Percentiles rank a stretch among this genome's conserved stretches.
These are phyloP conservation scores for Termitomyces titanicus DNA, from an alignment of 768 basidiomycete species.

Conservation along the genomic window DNA sequence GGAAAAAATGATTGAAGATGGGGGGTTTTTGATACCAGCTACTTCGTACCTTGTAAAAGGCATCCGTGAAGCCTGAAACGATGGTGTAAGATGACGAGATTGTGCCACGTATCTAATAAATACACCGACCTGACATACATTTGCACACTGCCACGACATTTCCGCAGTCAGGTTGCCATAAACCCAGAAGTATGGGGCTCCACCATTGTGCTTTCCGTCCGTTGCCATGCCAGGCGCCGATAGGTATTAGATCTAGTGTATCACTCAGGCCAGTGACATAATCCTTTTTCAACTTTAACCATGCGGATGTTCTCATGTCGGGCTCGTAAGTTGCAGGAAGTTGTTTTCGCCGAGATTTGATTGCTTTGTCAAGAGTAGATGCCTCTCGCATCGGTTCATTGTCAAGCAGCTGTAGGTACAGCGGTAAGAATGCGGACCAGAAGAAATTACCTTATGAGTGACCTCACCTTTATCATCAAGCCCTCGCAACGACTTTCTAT, in stretches of 20 bases:
- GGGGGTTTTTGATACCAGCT: conserved; percentile 7
- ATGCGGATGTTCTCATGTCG: conserved; percentile 82
- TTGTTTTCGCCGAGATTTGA: conserved; percentile 52
- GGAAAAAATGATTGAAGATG: conserved; percentile 34
- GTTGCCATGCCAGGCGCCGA: conserved; percentile 87
- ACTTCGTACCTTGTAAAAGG: conserved; percentile 62
- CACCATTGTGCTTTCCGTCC: conserved; percentile 91
- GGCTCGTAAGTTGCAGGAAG: conserved; percentile 87
- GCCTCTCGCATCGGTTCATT: conserved; percentile 38
- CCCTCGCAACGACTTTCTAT: conserved; percentile 83
- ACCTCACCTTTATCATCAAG: conserved; percentile 83
- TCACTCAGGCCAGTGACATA: conserved; percentile 82
- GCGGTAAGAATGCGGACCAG: neutral
- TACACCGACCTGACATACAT: conserved; percentile 73
- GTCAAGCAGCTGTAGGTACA: conserved; percentile 56
- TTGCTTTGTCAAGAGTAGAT: conserved; percentile 15
- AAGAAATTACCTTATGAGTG: neutral
- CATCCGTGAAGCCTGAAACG: conserved; percentile 72
- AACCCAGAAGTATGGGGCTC: conserved; percentile 81
- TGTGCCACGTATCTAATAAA: neutral
- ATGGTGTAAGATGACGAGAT: conserved; percentile 1
- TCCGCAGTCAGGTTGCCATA: conserved; percentile 63
- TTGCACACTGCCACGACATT: conserved; percentile 79
- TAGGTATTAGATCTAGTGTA: conserved; percentile 65
- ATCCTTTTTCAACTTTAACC: conserved; percentile 93